These are phyloP conservation scores for Saccharomycopsis malanga DNA, from an alignment of 805 yeast species.

Conservation along the genomic window DNA sequence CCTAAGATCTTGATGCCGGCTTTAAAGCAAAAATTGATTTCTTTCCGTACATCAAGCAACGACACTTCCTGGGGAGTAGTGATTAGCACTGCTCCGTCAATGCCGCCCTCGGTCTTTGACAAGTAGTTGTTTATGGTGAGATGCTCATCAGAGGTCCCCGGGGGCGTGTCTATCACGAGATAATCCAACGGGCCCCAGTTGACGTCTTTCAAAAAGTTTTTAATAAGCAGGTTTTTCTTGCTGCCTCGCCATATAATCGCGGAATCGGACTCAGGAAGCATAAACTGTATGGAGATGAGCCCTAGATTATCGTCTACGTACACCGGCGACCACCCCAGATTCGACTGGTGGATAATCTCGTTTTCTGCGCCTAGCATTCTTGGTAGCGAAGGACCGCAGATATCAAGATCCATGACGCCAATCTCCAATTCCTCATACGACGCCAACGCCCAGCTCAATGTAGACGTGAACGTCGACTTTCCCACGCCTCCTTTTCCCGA, in stretches of 20 bases:
- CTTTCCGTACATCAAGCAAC: slow-evolving; percentile 87
- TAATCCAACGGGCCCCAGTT: slow-evolving; percentile 72
- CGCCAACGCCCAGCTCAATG: slow-evolving; percentile 96
- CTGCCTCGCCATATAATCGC: slow-evolving; percentile 97
- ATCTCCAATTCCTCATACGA: slow-evolving; percentile 67
- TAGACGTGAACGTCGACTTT: slow-evolving; percentile 81
- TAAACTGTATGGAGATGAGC: slow-evolving; percentile 89
- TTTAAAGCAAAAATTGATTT: slow-evolving; percentile 87
- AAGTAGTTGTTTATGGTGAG: slow-evolving; percentile 80
- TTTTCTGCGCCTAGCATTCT: slow-evolving; percentile 88
- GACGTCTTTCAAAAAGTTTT: slow-evolving; percentile 89
- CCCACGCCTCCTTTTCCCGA: slow-evolving; percentile 77
- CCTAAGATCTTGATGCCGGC: slow-evolving; percentile 85
- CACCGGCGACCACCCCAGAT: slow-evolving; percentile 94
- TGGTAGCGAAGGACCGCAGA: slow-evolving; percentile 96
- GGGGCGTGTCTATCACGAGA: slow-evolving; percentile 90
- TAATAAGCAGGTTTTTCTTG: slow-evolving; percentile 89
- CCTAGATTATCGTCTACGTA: slow-evolving; percentile 93
- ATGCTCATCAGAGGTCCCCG: slow-evolving; percentile 98
- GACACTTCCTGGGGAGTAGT: slow-evolving; percentile 99
- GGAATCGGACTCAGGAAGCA: slow-evolving; percentile 88
- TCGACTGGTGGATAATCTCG: slow-evolving; percentile 81
- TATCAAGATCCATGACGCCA: slow-evolving; percentile 95
- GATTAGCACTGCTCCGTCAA: slow-evolving; percentile 91
- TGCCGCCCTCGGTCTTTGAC: slow-evolving; percentile 64